Conservation (phyloP, 1,139 yeast species). For the Diutina neorugosa region DNA sequence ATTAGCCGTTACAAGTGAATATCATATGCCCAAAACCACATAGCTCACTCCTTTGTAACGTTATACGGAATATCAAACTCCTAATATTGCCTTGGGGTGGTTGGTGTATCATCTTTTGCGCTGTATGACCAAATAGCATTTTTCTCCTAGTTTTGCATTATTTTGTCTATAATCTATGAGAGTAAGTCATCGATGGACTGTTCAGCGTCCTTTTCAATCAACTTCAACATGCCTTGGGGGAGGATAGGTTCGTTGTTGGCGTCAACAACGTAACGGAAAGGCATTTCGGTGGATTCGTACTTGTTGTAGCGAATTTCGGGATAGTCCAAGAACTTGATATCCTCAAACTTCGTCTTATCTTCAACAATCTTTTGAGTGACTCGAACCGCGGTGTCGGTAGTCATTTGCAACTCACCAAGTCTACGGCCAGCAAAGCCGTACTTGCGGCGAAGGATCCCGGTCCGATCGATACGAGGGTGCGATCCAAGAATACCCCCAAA, state of each 20-base stretch:
- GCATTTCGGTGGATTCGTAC: conserved; percentile 95
- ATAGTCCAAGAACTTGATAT: conserved; percentile 76
- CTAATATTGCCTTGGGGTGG: no score
- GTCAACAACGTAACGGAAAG: conserved; percentile 77
- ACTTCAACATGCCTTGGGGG: conserved; percentile 83
- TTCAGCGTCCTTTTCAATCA: conserved; percentile 76
- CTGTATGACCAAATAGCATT: no score
- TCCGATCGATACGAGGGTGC: conserved; percentile 93
- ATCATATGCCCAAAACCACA: no score
- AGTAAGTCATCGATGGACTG: conserved; percentile 59
- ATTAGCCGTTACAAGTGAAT: no score
- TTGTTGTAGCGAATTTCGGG: conserved; percentile 86
- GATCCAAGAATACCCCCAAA: conserved; percentile 96
- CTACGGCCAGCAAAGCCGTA: conserved; percentile 80
- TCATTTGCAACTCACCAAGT: conserved; percentile 84
- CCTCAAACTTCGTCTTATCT: conserved; percentile 43
- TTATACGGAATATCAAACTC: no score
- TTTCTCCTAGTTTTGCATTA: neutral
- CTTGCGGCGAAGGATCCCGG: conserved; percentile 70
- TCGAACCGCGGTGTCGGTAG: conserved; percentile 94
- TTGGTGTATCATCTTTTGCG: no score
- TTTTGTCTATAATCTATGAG: neutral
- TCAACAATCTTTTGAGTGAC: conserved; percentile 71
- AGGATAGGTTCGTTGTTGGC: conserved; percentile 58
- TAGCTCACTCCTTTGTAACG: no score